Evolutionary conservation across 2,329 filamentous ascomycete genomes (phyloP), one percentile per base, ranked within the genome.

Genomic region (Aspergillus candidus): DNA sequence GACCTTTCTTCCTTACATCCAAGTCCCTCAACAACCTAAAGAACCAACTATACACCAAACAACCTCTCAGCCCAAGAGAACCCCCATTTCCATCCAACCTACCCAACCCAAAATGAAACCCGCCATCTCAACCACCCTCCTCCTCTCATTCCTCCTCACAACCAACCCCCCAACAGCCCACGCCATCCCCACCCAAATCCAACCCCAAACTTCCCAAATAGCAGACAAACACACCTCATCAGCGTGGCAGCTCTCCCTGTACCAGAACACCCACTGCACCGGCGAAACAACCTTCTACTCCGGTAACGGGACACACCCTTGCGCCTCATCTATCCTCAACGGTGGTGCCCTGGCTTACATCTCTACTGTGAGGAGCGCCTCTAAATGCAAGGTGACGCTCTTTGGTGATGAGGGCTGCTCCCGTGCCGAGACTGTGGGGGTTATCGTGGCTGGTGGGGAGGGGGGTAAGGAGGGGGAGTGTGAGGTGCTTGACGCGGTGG

Each of bases 221-320:
- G 34, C 18, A 42, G 15, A 35, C 6, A 15, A 22, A 36, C 10
- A 12, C 11, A 6, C 11, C 15, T 15, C 5, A 22, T 18, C 8
- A 36, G 11, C 40, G 22, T 52, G 49, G 49, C 32, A 44, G 11
- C 36, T 48, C 14, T 46, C 40, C 11, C 37, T 50, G 3, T 52
- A 46, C 27, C 47, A 50, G 32, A 50, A 50, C 13, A 32, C 29
- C 7, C 42, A 38, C n/a, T 50, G 49, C 41, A 45, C 49, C 8
- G 47, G 49, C 12, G 41, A 33, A 38, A 40, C 35, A 11, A 50
- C 47, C 8, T 33, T 35, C 3, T 47, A 41, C 38, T 50, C 39
- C 10, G 49, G 49, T 7, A 45, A 33, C n/a, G 29, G 14, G n/a
- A 40, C 44, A 12, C 32, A 38, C 3, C 4, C 15, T 4, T 51